Conservation (phyloP, 305 asterid genomes). For the Plantago rigida region DNA sequence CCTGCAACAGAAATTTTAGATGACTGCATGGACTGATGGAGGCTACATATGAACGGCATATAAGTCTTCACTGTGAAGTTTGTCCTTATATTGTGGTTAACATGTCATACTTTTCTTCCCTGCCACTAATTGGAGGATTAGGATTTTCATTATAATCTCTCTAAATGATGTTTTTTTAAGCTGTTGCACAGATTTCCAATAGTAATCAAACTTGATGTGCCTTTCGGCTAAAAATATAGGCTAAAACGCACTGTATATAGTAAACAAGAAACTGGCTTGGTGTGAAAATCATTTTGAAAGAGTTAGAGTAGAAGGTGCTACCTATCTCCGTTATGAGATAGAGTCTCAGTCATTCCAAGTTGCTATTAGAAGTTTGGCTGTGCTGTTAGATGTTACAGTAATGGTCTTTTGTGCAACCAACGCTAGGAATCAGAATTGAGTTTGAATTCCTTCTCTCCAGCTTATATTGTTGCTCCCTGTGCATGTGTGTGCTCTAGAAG, state of each 20-base stretch:
- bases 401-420: conserved; percentile 10
- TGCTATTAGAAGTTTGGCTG: conserved; percentile 17
- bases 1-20: not conserved
- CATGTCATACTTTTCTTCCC: not conserved
- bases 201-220: not conserved
- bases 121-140: not conserved
- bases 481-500: conserved; percentile 6
- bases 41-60: not conserved
- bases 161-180: not conserved
- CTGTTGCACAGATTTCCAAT: not conserved
- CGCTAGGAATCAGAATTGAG: conserved; percentile 5
- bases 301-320: not conserved
- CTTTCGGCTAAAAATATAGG: too few relatives aligned
- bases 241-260: not conserved
- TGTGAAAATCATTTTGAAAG: too few relatives aligned
- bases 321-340: not conserved
- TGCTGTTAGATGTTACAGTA: conserved; percentile 1
- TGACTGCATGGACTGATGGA: not conserved
- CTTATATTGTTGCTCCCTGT: conserved; percentile 3
- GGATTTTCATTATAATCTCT: not conserved
- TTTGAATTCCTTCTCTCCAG: conserved; percentile 3
- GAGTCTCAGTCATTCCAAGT: conserved; percentile 5
- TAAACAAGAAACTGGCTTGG: not conserved
- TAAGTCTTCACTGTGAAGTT: not conserved
- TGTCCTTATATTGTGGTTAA: not conserved